These are phyloP conservation scores for Phoma sp. DNA, from an alignment of 2,329 filamentous ascomycete species.

Conservation along the genomic window DNA sequence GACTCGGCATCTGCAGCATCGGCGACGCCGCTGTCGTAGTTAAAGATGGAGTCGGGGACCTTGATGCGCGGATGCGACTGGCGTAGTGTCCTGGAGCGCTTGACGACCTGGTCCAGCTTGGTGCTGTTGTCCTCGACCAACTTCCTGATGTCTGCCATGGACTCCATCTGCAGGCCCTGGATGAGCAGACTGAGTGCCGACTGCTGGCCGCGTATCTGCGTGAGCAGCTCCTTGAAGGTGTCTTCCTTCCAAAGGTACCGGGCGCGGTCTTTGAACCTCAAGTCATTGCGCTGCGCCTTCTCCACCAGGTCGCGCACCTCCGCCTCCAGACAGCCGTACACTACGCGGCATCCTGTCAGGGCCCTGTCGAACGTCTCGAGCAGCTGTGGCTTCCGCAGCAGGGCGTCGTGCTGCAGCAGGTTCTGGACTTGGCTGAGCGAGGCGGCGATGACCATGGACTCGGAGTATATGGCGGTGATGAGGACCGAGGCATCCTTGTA, in stretches of 20 bases:
- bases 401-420: constrained; percentile 36
- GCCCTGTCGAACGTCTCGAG: constrained; percentile 42
- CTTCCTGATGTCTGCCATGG: constrained; percentile 41
- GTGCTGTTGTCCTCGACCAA: constrained; percentile 39
- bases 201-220: constrained; percentile 46
- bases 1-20: constrained; percentile 26
- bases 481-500: constrained; percentile 42
- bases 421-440: constrained; percentile 42
- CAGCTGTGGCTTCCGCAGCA: constrained; percentile 39
- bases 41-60: constrained; percentile 39
- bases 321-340: constrained; percentile 44
- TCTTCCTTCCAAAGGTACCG: constrained; percentile 44
- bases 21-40: not conserved
- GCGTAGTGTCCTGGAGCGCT: constrained; percentile 35
- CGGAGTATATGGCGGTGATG: constrained; percentile 45
- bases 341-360: constrained; percentile 42
- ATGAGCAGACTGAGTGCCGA: constrained; percentile 42
- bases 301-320: constrained; percentile 36
- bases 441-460: constrained; percentile 44
- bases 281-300: constrained; percentile 30
- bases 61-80: constrained; percentile 37
- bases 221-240: constrained; percentile 44
- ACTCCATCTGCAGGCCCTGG: constrained; percentile 47
- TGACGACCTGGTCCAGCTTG: constrained; percentile 36
- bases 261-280: constrained; percentile 34